These are phyloP conservation scores for Fomitiporia mediterranea DNA, from an alignment of 1,284 basidiomycete species.

Conservation along the genomic window DNA sequence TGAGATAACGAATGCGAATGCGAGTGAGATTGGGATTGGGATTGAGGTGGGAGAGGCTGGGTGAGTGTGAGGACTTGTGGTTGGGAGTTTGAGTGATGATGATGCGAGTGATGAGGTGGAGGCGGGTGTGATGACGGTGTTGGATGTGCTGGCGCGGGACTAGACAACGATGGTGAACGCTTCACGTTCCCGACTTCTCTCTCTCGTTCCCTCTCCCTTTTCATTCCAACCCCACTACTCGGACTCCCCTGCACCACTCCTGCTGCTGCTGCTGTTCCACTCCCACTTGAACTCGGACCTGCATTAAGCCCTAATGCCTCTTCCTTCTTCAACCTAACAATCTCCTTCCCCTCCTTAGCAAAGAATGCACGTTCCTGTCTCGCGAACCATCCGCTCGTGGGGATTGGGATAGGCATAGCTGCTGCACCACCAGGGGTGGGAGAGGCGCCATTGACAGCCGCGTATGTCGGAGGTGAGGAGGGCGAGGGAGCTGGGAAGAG, in stretches of 20 bases:
- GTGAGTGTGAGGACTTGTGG: neutral
- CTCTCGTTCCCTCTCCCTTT: neutral
- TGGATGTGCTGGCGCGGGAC: slow-evolving; percentile 5
- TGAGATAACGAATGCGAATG: neutral
- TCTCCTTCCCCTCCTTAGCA: slow-evolving; percentile 67
- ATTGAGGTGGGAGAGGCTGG: neutral
- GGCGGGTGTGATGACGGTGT: slow-evolving; percentile 4
- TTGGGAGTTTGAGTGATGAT: neutral
- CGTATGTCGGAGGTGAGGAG: slow-evolving; percentile 24
- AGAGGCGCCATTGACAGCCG: neutral
- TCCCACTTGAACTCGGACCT: neutral
- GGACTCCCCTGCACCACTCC: neutral
- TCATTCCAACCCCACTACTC: neutral
- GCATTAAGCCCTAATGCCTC: neutral
- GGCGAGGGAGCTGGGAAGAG: slow-evolving; percentile 69
- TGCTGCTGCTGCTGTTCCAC: too few species aligned
- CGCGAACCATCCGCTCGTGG: slow-evolving; percentile 66
- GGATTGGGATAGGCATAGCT: slow-evolving; percentile 27
- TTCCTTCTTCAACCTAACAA: slow-evolving; percentile 47
- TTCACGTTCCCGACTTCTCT: neutral
- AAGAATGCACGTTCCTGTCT: slow-evolving; percentile 72
- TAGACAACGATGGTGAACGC: slow-evolving; percentile 50
- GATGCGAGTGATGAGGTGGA: neutral
- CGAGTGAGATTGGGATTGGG: neutral
- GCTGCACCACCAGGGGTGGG: neutral